phyloP scores from a whole-genome alignment of 371 early-diverging fungal species.

The Parasitella parasitica region DNA sequence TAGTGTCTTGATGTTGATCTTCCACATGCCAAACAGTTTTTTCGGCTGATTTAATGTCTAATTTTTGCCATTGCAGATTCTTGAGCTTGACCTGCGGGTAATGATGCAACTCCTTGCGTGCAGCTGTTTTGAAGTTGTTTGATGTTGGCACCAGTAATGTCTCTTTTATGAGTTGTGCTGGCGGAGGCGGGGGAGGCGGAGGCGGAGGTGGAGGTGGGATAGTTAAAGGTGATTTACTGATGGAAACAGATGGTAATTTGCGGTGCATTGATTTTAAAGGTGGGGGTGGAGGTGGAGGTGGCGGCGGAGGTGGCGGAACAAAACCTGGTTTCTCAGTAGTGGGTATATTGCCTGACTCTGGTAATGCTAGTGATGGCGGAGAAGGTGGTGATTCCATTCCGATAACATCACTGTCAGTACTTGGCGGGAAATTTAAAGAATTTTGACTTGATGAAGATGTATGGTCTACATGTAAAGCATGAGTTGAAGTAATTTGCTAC shows the following conservation, averaged over 20 bases:
- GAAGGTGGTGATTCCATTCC: constrained; percentile 23
- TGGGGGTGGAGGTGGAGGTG: constrained; percentile 23
- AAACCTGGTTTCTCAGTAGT: not conserved
- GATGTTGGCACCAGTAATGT: not conserved
- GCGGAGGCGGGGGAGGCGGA: constrained; percentile 2
- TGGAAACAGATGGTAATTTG: not conserved
- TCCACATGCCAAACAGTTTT: constrained; percentile 40
- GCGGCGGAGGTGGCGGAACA: not conserved
- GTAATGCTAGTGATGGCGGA: not conserved
- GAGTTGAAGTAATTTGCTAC: not conserved
- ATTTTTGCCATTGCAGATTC: constrained; percentile 48
- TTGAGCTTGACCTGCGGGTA: constrained; percentile 46
- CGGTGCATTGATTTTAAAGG: not conserved
- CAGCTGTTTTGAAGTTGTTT: constrained; percentile 3
- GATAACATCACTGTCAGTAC: not conserved
- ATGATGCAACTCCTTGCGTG: constrained; percentile 39
- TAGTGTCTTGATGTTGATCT: constrained; percentile 20
- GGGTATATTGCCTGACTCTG: not conserved
- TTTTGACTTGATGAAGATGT: not conserved
- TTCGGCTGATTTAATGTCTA: constrained; percentile 30
- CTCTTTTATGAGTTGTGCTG: not conserved
- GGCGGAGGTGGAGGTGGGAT: constrained; percentile 7
- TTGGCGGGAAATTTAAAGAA: not conserved
- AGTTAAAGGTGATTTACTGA: not conserved
- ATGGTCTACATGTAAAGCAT: not conserved